A percentile compares a stretch with the other conserved stretches of the same genome.
Conservation (phyloP, 306 rosid genomes). For the Senna siamea region DNA sequence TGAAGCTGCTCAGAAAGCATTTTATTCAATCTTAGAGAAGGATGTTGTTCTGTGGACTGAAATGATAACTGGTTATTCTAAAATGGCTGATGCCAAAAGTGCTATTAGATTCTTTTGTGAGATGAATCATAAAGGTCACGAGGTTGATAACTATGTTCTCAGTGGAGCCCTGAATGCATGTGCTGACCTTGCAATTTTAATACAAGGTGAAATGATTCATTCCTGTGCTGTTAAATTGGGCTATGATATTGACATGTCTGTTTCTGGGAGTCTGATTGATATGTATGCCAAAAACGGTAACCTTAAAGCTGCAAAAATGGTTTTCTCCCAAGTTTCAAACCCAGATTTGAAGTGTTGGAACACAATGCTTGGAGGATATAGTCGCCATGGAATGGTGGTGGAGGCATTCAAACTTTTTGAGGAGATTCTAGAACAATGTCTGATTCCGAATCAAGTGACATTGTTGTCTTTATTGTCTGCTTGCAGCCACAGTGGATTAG, state of each 20-base stretch:
- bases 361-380: slow-evolving; percentile 89
- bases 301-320: slow-evolving; percentile 56
- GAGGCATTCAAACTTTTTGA: slow-evolving; percentile 66
- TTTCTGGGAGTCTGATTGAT: slow-evolving; percentile 81
- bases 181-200: slow-evolving; percentile 73
- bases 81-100: slow-evolving; percentile 53
- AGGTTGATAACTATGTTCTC: slow-evolving; percentile 66
- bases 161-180: slow-evolving; percentile 74
- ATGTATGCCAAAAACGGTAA: slow-evolving; percentile 85
- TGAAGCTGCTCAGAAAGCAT: slow-evolving; percentile 60
- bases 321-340: slow-evolving; percentile 58
- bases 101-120: slow-evolving; percentile 60
- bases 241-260: slow-evolving; percentile 60
- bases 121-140: slow-evolving; percentile 59
- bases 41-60: slow-evolving; percentile 88
- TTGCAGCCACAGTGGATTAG: slow-evolving; percentile 68
- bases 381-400: slow-evolving; percentile 74
- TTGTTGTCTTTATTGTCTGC: slow-evolving; percentile 74
- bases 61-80: slow-evolving; percentile 72
- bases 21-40: slow-evolving; percentile 55
- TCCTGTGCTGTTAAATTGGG: slow-evolving; percentile 69
- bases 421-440: slow-evolving; percentile 58
- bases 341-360: slow-evolving; percentile 91
- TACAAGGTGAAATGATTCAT: slow-evolving; percentile 86
- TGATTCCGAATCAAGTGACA: slow-evolving; percentile 74